Conservation (phyloP, 2,329 filamentous ascomycete genomes). For the Talaromyces sp. region DNA sequence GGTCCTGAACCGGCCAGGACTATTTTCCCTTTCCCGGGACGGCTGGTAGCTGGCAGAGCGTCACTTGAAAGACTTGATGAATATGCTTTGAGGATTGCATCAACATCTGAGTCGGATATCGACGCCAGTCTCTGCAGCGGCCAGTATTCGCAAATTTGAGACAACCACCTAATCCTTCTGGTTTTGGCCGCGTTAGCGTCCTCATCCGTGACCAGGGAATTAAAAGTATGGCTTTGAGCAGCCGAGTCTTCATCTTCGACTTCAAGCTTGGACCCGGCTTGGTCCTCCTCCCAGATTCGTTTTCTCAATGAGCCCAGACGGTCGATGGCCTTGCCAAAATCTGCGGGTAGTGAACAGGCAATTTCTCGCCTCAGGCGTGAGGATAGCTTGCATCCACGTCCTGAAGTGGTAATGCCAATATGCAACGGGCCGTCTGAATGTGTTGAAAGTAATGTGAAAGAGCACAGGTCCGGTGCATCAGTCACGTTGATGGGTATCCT, state of each 20-base stretch:
- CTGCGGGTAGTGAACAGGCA: slow-evolving; percentile 67
- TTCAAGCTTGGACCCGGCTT: slow-evolving; percentile 41
- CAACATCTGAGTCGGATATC: slow-evolving; percentile 75
- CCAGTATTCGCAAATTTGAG: slow-evolving; percentile 99
- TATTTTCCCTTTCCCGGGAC: slow-evolving; percentile 55
- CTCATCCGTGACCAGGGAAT: slow-evolving; percentile 69
- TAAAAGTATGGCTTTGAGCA: slow-evolving; percentile 73
- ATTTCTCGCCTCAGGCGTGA: slow-evolving; percentile 86
- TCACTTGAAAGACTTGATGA: slow-evolving; percentile 25
- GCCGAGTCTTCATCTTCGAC: slow-evolving; percentile 45
- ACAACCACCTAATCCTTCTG: slow-evolving; percentile 83
- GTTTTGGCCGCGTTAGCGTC: slow-evolving; percentile 71
- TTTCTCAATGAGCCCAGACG: slow-evolving; percentile 68
- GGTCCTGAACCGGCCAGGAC: slow-evolving; percentile 89
- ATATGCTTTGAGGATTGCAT: slow-evolving; percentile 70
- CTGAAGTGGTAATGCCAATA: slow-evolving; percentile 92
- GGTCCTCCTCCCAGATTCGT: slow-evolving; percentile 70
- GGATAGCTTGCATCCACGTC: slow-evolving; percentile 88
- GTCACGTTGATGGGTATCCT: slow-evolving; percentile 91
- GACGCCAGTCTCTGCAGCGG: slow-evolving; percentile 74
- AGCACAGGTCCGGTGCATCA: slow-evolving; percentile 79
- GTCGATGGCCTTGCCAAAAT: slow-evolving; percentile 71
- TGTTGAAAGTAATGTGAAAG: slow-evolving; percentile 83
- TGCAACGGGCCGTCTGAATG: slow-evolving; percentile 88
- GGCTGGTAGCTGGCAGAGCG: slow-evolving; percentile 12